These are phyloP conservation scores for Arthroderma sp. DNA, from an alignment of 2,329 filamentous ascomycete genomes.

Conservation along the genomic window DNA sequence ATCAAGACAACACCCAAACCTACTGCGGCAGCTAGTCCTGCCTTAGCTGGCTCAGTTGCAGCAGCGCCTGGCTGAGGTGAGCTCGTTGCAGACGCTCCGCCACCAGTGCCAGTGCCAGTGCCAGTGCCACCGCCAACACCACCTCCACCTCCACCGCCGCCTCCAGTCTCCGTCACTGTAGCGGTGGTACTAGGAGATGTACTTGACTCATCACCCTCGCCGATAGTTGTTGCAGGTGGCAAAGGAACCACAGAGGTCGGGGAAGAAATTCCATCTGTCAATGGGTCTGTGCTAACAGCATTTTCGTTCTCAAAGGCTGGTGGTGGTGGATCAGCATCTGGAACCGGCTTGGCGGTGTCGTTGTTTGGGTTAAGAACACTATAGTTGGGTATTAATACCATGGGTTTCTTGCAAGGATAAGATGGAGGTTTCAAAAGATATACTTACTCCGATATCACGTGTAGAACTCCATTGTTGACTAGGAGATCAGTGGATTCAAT, in stretches of 20 bases:
- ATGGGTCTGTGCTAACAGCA: slow-evolving; percentile 39
- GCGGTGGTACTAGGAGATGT: not conserved
- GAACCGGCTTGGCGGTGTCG: slow-evolving; percentile 33
- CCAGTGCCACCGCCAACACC: not conserved
- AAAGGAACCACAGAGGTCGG: slow-evolving; percentile 30
- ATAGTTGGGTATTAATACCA: not conserved
- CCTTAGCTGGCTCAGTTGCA: slow-evolving; percentile 25
- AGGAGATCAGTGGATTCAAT: slow-evolving; percentile 41
- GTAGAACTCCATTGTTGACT: slow-evolving; percentile 45
- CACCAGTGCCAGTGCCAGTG: not conserved
- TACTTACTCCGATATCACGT: slow-evolving; percentile 46
- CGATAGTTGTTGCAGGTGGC: slow-evolving; percentile 21
- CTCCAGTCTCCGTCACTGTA: slow-evolving; percentile 3
- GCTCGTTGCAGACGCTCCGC: slow-evolving; percentile 11
- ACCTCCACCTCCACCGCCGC: not conserved
- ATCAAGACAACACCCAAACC: slow-evolving; percentile 32
- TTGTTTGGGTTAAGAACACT: slow-evolving; percentile 48
- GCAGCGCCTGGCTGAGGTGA: slow-evolving; percentile 25
- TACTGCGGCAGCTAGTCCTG: slow-evolving; percentile 39
- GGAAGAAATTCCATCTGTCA: slow-evolving; percentile 43
- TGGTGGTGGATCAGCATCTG: slow-evolving; percentile 34
- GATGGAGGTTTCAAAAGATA: not conserved
- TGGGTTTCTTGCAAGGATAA: not conserved
- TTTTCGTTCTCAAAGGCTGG: slow-evolving; percentile 44
- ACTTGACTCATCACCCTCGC: slow-evolving; percentile 8